Percentiles rank a stretch among this genome's conserved stretches.
These are phyloP conservation scores for Bryopsis sp. DNA, from an alignment of 139 green algal genomes.

Conservation along the genomic window DNA sequence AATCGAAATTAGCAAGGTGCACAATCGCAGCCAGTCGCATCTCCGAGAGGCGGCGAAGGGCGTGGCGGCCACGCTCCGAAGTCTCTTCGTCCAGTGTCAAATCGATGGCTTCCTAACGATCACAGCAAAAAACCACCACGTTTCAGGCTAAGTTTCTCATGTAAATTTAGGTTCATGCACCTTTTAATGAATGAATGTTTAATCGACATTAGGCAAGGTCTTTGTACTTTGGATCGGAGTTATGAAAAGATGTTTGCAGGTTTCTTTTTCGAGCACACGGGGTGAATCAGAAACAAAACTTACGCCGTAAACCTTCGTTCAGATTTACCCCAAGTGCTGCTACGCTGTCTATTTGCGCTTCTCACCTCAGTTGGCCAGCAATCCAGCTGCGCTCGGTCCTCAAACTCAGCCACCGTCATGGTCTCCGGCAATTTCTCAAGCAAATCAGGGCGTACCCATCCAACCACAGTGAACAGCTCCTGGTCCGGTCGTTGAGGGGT, in stretches of 20 bases:
- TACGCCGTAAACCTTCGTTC: too few species aligned
- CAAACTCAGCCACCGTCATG: conserved; percentile 1
- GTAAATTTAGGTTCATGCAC: too few species aligned
- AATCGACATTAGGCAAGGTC: too few species aligned
- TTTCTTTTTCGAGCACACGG: too few species aligned
- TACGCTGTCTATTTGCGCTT: too few species aligned
- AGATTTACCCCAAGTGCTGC: too few species aligned
- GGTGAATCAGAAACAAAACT: too few species aligned
- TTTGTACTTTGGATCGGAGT: too few species aligned
- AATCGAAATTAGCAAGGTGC: not conserved
- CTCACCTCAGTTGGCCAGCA: conserved; percentile 2
- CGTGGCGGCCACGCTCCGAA: not conserved
- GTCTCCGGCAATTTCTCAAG: not conserved
- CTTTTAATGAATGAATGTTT: too few species aligned
- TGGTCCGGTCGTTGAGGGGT: not conserved
- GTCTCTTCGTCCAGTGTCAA: not conserved
- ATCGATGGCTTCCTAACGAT: not conserved
- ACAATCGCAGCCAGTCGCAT: not conserved
- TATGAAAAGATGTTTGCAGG: too few species aligned
- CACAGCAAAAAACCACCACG: too few species aligned
- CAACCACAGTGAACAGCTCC: conserved; percentile 5
- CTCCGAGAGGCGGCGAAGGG: not conserved
- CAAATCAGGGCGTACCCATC: not conserved
- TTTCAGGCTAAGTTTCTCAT: too few species aligned
- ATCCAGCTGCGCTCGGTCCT: not conserved